phyloP scores from a whole-genome alignment of 2,329 filamentous ascomycete genomes.

The Venturia pyrina region DNA sequence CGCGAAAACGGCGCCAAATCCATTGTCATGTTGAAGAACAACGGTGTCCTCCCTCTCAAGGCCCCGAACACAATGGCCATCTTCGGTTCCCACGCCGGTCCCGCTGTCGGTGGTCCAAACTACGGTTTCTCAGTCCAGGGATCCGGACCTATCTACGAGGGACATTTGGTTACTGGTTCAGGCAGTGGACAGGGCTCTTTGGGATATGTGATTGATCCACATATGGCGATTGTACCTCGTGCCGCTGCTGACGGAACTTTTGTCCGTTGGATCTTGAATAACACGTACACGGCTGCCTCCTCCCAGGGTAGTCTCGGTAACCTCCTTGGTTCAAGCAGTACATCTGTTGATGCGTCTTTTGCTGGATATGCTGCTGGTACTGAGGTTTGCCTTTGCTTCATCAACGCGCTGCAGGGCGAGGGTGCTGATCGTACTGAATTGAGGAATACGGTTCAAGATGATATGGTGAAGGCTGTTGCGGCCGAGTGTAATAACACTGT shows the following conservation, averaged over 20 bases:
- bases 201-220: conserved; percentile 71
- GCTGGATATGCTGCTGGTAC: conserved; percentile 55
- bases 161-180: conserved; percentile 79
- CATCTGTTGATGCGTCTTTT: not conserved
- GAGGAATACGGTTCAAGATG: conserved; percentile 51
- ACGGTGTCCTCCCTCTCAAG: conserved; percentile 33
- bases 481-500: conserved; percentile 26
- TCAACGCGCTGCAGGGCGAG: conserved; percentile 62
- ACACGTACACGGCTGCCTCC: not conserved
- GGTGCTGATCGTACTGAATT: conserved; percentile 67
- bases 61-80: conserved; percentile 36
- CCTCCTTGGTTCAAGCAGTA: not conserved
- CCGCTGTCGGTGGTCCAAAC: conserved; percentile 62
- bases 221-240: conserved; percentile 46
- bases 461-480: conserved; percentile 69
- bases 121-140: conserved; percentile 48
- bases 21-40: conserved; percentile 72
- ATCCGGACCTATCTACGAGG: conserved; percentile 48
- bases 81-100: conserved; percentile 66
- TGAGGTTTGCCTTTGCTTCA: conserved; percentile 64
- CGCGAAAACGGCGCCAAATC: conserved; percentile 69
- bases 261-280: conserved; percentile 27
- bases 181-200: conserved; percentile 81
- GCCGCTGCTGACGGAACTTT: conserved; percentile 81
- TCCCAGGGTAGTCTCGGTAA: not conserved